phyloP scores from a whole-genome alignment of 1,139 yeast genomes.

The Scheffersomyces illinoinensis region DNA sequence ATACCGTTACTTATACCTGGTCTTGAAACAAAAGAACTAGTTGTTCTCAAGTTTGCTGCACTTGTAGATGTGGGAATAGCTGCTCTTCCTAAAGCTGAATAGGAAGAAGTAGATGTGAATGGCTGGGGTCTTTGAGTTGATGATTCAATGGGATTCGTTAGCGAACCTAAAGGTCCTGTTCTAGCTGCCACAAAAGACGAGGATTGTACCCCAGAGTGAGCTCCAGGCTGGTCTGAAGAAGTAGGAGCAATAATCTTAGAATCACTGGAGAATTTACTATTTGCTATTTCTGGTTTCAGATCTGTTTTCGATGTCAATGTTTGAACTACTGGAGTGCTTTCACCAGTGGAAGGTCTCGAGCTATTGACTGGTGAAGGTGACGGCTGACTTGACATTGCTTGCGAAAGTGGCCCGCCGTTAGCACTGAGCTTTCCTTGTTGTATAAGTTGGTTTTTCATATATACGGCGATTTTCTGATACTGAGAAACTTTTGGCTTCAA shows the following conservation, averaged over 20 bases:
- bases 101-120: background rate
- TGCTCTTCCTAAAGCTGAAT: background rate
- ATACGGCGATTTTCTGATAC: constrained; percentile 40
- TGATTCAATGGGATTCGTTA: background rate
- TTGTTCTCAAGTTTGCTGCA: constrained; percentile 56
- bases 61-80: constrained; percentile 34
- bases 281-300: background rate
- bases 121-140: background rate
- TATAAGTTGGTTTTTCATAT: constrained; percentile 37
- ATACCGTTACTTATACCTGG: constrained; percentile 79
- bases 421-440: constrained; percentile 21
- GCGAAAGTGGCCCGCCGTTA: background rate
- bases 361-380: background rate
- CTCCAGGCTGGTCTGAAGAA: background rate
- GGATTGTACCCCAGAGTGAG: background rate
- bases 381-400: background rate
- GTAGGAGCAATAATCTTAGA: background rate
- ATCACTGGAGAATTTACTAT: background rate
- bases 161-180: background rate
- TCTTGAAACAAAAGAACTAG: constrained; percentile 64
- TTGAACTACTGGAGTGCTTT: background rate
- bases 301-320: background rate
- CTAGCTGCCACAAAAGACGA: background rate
- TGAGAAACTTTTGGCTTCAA: constrained; percentile 34
- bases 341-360: background rate